Evolutionary conservation across 192 early-diverging fungal genomes (phyloP).

Genomic region (Spizellomyces sp.): DNA sequence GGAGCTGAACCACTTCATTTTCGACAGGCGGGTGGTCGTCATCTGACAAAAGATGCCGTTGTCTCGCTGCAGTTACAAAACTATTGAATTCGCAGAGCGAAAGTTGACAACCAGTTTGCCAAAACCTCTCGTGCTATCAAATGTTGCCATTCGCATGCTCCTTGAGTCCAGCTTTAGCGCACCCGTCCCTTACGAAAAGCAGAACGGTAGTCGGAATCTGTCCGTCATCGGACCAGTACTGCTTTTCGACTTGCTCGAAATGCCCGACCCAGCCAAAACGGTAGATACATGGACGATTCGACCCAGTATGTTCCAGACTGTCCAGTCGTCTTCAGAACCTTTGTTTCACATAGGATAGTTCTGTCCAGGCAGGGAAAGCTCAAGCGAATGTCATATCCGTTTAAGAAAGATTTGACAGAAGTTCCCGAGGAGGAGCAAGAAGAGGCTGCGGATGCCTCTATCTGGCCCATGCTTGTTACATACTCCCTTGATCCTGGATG

Average conservation of each 20-base stretch:
- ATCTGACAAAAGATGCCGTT: too few species aligned
- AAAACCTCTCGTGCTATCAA: conserved; percentile 55
- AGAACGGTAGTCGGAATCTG: conserved; percentile 23
- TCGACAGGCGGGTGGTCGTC: neutral
- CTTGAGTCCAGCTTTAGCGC: conserved; percentile 32
- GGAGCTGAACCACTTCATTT: neutral
- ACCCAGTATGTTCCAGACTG: conserved; percentile 34
- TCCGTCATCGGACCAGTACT: conserved; percentile 49
- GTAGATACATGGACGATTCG: conserved; percentile 51
- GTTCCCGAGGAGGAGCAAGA: conserved; percentile 39
- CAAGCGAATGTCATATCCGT: conserved; percentile 47
- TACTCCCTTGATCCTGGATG: conserved; percentile 37
- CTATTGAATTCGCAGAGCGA: conserved; percentile 48
- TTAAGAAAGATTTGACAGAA: conserved; percentile 47
- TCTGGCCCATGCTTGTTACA: conserved; percentile 50
- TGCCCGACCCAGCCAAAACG: conserved; percentile 53
- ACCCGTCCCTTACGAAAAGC: conserved; percentile 33
- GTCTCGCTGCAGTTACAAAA: conserved; percentile 38
- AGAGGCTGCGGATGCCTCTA: conserved; percentile 29
- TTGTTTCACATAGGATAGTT: conserved; percentile 29
- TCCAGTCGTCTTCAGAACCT: conserved; percentile 7
- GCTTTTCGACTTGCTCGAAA: conserved; percentile 52
- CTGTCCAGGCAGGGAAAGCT: conserved; percentile 43
- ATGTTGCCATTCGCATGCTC: conserved; percentile 54
- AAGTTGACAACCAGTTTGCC: conserved; percentile 47